Base-by-base conservation (phyloP, 208 protist species). In the Leishmania martiniquensis region DNA sequence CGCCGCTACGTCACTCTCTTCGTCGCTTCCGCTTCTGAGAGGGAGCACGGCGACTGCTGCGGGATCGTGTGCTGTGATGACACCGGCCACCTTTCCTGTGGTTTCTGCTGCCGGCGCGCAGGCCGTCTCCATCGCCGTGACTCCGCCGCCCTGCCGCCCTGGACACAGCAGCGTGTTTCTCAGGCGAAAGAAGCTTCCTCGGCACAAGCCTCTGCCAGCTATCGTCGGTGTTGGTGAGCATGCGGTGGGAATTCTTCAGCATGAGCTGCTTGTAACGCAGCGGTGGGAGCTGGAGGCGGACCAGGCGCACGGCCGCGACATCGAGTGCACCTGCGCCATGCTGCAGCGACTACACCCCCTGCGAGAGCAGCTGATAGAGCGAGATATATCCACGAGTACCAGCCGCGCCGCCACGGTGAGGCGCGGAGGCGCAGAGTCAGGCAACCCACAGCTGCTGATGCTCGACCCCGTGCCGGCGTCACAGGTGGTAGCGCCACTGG, bases 181-280 rank as follows among this genome's bases (percentile, higher is more conserved):
- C 10, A 22, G 2, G 32, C 6, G 22, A 17, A 75, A 52, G 55
- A 45, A 17, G 1, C 5, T 4, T 47, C 63, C 51, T 17, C 52
- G 72, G 55, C 80, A 68, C 34, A 75, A 73, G 52, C 78, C 87
- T 25, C 79, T 93, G 55, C 84, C 87, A 52, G 87, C 87, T 25
- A 81, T 76, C 34, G 74, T 72, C 37, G 91, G 89, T 17, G 88
- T 95, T 4, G 88, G 89, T 34, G 85, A 91, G 44, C 81, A 82
- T 66, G 76, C 88, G 13, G 77, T 82, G 25, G 73, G 72, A 17
- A 60, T 83, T 37, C 68, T 88, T 51, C 83, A 89, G 39, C 76
- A 86, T 7, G 80, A 85, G 29, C 52, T 92, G 15, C 65, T 88
- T 1, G 45, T 85, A 34, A 60, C 68, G 15, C 85, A 87, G 5